Base-by-base conservation (phyloP, 495 filamentous ascomycete genomes). In the Podospora pseudopauciseta region DNA sequence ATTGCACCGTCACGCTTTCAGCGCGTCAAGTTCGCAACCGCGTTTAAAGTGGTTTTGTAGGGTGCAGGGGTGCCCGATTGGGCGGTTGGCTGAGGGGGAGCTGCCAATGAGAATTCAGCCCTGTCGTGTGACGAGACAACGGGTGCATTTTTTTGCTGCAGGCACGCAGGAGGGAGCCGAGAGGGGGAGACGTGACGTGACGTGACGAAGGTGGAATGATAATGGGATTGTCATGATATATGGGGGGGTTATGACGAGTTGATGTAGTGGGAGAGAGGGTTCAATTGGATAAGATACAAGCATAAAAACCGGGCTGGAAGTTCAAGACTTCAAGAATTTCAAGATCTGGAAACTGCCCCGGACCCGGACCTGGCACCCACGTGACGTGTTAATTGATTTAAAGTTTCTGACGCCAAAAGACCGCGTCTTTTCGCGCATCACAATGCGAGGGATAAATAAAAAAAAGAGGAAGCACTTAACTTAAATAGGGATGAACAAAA, bases 401-500 rank as follows among this genome's bases (percentile, higher is more conserved):
- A 23, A 32, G 30, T 32, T 32, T 32, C 6, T 63, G 67, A 73
- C 71, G 71, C 71, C 71, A 73, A 71, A 73, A 73, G 53, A 19
- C 65, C 72, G 72, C 72, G 72, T 73, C 61, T 34, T 53, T 49
- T 67, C 60, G 66, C 72, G 72, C 65, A 70, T 53, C 66, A 67
- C 63, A 60, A 55, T 23, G 49, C 27, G 54, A 61, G 49, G 55
- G 44, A 64, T 39, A 66, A 65, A 72, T 56, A 63, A 34, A 13
- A 19, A 13, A 56, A 13, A 56, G 15, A 18, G 54, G 19, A 56
- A 20, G 19, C 15, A 58, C 55, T 26, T 26, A 23, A 13, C 15
- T 18, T n/a, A 58, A 26, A 58, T 4, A 2, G 23, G n/a, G 55
- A 18, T 15, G 13, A 58, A 2, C 3, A 26, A 58, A 19, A 2